Evolutionary conservation across 352 stramenopile species (phyloP).

Genomic region (Pythium rhizo-oryzae): DNA sequence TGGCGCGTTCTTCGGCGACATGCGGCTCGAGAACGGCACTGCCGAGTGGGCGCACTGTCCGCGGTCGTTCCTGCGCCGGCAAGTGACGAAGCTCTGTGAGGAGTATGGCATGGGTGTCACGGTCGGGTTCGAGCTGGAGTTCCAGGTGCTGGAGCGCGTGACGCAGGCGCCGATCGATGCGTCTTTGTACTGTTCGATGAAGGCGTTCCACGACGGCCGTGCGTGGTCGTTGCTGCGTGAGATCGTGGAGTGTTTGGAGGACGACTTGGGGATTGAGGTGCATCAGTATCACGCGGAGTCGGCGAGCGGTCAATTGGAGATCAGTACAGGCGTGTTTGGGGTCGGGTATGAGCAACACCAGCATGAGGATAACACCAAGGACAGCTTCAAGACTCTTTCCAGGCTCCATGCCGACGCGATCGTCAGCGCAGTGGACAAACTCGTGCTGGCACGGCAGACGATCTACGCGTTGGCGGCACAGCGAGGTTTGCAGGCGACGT

Average conservation of each 20-base stretch:
- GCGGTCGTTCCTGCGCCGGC: constrained; percentile 29
- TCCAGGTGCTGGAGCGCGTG: constrained; percentile 24
- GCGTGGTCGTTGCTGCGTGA: constrained; percentile 31
- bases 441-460: constrained; percentile 32
- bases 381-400: too few relatives aligned
- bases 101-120: constrained; percentile 10
- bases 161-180: constrained; percentile 20
- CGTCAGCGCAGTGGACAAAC: constrained; percentile 30
- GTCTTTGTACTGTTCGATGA: constrained; percentile 35
- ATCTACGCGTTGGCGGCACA: constrained; percentile 30
- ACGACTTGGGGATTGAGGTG: constrained; percentile 31
- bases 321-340: constrained; percentile 35
- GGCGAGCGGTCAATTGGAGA: constrained; percentile 37
- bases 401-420: neutral
- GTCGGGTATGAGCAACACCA: too few relatives aligned
- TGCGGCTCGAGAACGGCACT: constrained; percentile 12
- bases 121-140: constrained; percentile 40
- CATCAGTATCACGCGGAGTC: constrained; percentile 40
- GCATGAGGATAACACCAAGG: too few relatives aligned
- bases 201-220: constrained; percentile 25
- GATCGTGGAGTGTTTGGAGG: constrained; percentile 31
- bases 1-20: constrained; percentile 33
- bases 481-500: constrained; percentile 26
- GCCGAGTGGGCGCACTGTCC: constrained; percentile 33
- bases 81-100: constrained; percentile 14